Evolutionary conservation across 2,329 filamentous ascomycete species (phyloP), one percentile per base, ranked within the genome.

Genomic region (Hypoxylon sp.): DNA sequence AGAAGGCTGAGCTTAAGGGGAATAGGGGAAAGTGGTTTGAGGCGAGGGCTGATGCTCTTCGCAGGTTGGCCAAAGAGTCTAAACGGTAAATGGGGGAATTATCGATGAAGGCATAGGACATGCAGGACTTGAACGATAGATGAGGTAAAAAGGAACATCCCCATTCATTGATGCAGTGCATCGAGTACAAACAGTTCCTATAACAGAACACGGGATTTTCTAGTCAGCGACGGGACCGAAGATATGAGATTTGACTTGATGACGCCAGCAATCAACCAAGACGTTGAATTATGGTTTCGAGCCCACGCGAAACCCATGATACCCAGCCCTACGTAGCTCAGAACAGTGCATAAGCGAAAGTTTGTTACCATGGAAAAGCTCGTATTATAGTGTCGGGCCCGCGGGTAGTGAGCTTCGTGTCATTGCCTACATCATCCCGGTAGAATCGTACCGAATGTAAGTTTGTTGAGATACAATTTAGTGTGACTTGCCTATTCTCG

Each of bases 281-380:
- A 66, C 13, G 63, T 66, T 53, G 37, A 26, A 62, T 57, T 57
- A 57, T 14, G 14, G 52, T 53, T 65, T n/a, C n/a, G 10, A 35
- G 13, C 51, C 11, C 37, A 37, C 24, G 50, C 44, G 35, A 46
- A n/a, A 33, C 24, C 46, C 24, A 6, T 39, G 46, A n/a, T 42
- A 13, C n/a, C 46, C 44, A 57, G 44, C 46, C 56, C 26, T 61
- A 61, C n/a, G 29, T 47, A 48, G 17, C 57, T 47, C 31, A 44
- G n/a, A 29, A 52, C 5, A 1, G 6, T 62, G 63, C 63, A 66
- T 66, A 57, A 57, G 47, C 57, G 51, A 44, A 61, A 53, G 37
- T 22, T 22, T 53, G 14, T 33, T 53, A 52, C 44, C 51, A 11
- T 39, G 47, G 47, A 44, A 46, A 37, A 39, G 47, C 39, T 56